These are phyloP conservation scores for Mycena albidolilacea DNA, from an alignment of 768 basidiomycete species.

Conservation along the genomic window DNA sequence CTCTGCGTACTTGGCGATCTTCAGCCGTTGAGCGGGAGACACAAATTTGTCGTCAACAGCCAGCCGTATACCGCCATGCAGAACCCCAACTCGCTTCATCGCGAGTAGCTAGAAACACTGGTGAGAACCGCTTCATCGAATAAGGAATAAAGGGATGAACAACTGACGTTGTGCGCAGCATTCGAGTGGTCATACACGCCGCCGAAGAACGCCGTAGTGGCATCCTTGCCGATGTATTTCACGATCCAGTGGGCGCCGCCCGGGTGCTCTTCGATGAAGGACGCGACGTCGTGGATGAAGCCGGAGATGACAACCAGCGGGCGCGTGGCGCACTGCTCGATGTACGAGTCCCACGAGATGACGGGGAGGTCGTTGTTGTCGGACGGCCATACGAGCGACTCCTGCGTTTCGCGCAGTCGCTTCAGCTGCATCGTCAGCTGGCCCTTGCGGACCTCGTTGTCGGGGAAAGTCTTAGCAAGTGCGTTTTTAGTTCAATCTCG, in stretches of 20 bases:
- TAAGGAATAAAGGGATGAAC: neutral
- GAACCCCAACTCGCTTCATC: constrained; percentile 75
- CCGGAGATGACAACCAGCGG: constrained; percentile 91
- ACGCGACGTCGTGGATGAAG: constrained; percentile 91
- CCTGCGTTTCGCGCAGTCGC: constrained; percentile 83
- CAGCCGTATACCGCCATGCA: constrained; percentile 71
- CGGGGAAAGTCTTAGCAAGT: constrained; percentile 59
- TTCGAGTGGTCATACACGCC: constrained; percentile 93
- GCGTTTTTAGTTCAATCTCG: neutral
- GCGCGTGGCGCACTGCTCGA: constrained; percentile 82
- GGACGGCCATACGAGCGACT: constrained; percentile 84
- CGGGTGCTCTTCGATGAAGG: constrained; percentile 92
- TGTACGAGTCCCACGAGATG: constrained; percentile 90
- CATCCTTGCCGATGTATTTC: constrained; percentile 91
- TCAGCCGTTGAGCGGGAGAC: constrained; percentile 80
- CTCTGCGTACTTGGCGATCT: constrained; percentile 75
- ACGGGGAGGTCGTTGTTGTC: constrained; percentile 84
- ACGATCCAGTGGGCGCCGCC: constrained; percentile 89
- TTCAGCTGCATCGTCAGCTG: constrained; percentile 96
- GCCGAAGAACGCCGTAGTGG: constrained; percentile 95
- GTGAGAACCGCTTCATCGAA: neutral
- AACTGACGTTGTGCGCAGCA: constrained; percentile 85
- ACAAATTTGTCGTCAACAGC: constrained; percentile 72
- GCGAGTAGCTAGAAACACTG: constrained; percentile 60
- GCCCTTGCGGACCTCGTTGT: constrained; percentile 84